Conservation (phyloP, 2,329 filamentous ascomycete genomes). For the Penicillium sp. region DNA sequence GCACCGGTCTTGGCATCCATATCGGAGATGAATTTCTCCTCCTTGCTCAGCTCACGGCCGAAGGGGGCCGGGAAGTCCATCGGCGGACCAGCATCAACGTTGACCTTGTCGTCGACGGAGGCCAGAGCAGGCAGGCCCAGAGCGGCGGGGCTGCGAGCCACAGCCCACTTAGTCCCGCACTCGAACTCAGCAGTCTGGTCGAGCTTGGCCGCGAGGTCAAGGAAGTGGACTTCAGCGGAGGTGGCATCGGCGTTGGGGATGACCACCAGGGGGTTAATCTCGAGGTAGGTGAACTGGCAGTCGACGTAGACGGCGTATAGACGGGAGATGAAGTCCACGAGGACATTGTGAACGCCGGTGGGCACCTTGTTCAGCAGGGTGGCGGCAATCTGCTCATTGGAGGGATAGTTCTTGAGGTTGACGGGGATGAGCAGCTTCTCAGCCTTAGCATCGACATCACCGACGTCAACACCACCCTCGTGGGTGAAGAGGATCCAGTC, state of each 20-base stretch:
- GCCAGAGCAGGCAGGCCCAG: slow-evolving; percentile 73
- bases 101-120: slow-evolving; percentile 70
- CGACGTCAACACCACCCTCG: slow-evolving; percentile 98
- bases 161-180: slow-evolving; percentile 98
- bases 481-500: slow-evolving; percentile 99
- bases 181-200: slow-evolving; percentile 99
- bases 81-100: slow-evolving; percentile 90
- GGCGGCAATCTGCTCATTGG: slow-evolving; percentile 86
- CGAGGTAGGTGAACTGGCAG: slow-evolving; percentile 99
- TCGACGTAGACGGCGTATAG: slow-evolving; percentile 99
- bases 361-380: slow-evolving; percentile 89
- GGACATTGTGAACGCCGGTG: slow-evolving; percentile 91
- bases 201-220: slow-evolving; percentile 96
- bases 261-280: slow-evolving; percentile 98
- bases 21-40: slow-evolving; percentile 98
- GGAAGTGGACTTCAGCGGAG: slow-evolving; percentile 93
- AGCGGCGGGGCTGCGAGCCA: slow-evolving; percentile 85
- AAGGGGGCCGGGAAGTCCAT: slow-evolving; percentile 99
- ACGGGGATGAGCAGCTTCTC: slow-evolving; percentile 98
- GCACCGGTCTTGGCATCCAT: slow-evolving; percentile 99
- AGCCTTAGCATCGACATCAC: slow-evolving; percentile 97
- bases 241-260: slow-evolving; percentile 91
- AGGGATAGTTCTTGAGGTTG: slow-evolving; percentile 89
- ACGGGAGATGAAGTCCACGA: slow-evolving; percentile 98
- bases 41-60: slow-evolving; percentile 96